These are phyloP conservation scores for Diddensiella santjacobensis DNA, from an alignment of 805 yeast species.

Conservation along the genomic window DNA sequence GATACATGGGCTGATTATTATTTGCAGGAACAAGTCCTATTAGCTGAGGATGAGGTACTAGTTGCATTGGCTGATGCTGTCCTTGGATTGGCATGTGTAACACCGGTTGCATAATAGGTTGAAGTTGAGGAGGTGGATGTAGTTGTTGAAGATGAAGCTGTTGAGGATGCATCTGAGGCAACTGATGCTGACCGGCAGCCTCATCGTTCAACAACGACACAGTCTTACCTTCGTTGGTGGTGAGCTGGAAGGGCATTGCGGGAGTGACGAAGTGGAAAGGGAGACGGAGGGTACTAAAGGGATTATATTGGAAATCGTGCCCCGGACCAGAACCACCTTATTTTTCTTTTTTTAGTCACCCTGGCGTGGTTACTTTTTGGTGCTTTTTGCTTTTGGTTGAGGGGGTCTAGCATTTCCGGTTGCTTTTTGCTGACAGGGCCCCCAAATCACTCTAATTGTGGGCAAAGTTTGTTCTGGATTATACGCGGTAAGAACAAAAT, in stretches of 20 bases:
- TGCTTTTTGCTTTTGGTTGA: no score
- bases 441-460: no score
- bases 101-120: background rate
- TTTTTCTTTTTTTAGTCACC: no score
- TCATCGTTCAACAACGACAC: constrained; percentile 22
- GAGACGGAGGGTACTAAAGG: background rate
- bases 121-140: background rate
- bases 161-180: constrained; percentile 1
- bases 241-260: constrained; percentile 21
- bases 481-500: no score
- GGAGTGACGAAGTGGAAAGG: background rate
- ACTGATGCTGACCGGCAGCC: constrained; percentile 2
- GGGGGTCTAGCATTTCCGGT: no score
- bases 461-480: no score
- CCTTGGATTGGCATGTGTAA: background rate
- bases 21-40: background rate
- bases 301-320: no score
- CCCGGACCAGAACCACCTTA: no score
- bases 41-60: background rate
- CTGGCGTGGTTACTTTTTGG: no score
- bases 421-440: no score
- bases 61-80: no score
- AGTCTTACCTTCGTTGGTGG: constrained; percentile 20
- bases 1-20: background rate
- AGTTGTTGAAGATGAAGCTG: background rate